Evolutionary conservation across 805 yeast species (phyloP), one percentile per base, ranked within the genome.

Genomic region (Saccharomycopsis selenospora): DNA sequence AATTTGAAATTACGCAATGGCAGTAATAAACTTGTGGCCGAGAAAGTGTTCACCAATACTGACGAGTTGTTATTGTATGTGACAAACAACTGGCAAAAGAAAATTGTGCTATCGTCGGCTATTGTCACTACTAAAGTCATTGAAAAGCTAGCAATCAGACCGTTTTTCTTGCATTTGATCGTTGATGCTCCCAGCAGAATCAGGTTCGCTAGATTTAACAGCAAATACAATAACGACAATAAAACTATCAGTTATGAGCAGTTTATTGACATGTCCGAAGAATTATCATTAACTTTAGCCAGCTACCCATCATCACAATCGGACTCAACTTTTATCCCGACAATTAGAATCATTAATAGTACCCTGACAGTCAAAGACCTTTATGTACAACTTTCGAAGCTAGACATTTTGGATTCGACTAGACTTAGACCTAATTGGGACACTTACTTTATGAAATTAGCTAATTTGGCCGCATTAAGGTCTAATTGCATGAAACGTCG

Each of bases 401-500:
- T 78, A 10, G 61, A 77, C 49, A 55, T 80, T 7, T 50, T 63
- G 50, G 81, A 87, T 45, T 63, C 68, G 18, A 67, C 77, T 18
- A 67, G 95, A 29, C 69, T 87, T 28, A 69, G 99, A 48, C 99
- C 99, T 1, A 77, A 82, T 3, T 93, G 99, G 99, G 99, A 93
- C 62, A 76, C 91, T 1, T 93, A 93, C 62, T 93, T 93, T 65
- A 93, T 93, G 99, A 71, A 80, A 40, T 66, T 93, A 51, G 97
- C 99, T 0, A 89, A 87, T 56, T 72, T 93, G 59, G 99, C 99
- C 0, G 95, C 99, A 0, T 69, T 82, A 42, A 71, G 99, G 55
- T 82, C 95, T 24, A 93, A 93, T 57, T 93, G 99, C 68, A 93
- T 93, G 98, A 93, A 93, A 64, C 70, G 99, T 51, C 73, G 95